Evolutionary conservation across 371 early-diverging fungal genomes (phyloP).

Genomic region (Rhizopus microsporus): DNA sequence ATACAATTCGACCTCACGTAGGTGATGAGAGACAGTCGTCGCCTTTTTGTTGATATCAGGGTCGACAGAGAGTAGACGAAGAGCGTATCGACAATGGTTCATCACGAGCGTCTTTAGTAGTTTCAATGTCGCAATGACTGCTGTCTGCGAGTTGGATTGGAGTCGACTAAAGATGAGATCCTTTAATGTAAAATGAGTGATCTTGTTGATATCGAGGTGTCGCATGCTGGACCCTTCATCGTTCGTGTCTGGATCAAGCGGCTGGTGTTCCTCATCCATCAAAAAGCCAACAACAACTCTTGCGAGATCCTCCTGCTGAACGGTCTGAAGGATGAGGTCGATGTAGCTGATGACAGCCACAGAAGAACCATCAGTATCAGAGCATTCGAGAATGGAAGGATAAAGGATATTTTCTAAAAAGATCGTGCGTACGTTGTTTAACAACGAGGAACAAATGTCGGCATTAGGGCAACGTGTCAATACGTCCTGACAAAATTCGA

Average conservation of each 20-base stretch:
- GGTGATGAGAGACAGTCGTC: slow-evolving; percentile 65
- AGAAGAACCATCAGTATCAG: slow-evolving; percentile 90
- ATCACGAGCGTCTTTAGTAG: slow-evolving; percentile 76
- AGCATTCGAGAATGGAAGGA: slow-evolving; percentile 83
- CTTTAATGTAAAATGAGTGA: slow-evolving; percentile 66
- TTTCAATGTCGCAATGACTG: slow-evolving; percentile 83
- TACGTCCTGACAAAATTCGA: slow-evolving; percentile 86
- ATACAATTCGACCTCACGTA: slow-evolving; percentile 68
- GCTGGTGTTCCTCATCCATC: slow-evolving; percentile 62
- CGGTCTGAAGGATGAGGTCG: slow-evolving; percentile 74
- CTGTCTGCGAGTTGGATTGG: slow-evolving; percentile 69
- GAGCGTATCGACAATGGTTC: slow-evolving; percentile 75
- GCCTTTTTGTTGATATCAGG: slow-evolving; percentile 39
- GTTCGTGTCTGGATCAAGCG: neutral
- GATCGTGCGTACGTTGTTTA: slow-evolving; percentile 69
- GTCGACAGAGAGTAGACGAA: slow-evolving; percentile 69
- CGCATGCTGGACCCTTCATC: neutral
- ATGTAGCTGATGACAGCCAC: slow-evolving; percentile 90
- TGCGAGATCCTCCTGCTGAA: slow-evolving; percentile 77
- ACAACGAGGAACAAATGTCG: slow-evolving; percentile 64
- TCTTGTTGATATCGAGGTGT: neutral
- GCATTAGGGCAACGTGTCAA: slow-evolving; percentile 77
- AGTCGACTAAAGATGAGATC: slow-evolving; percentile 78
- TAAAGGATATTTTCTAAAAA: slow-evolving; percentile 87
- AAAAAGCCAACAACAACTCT: slow-evolving; percentile 75